These are phyloP conservation scores for Plasmodium knowlesi DNA, from an alignment of 169 alveolate species.

Conservation along the genomic window DNA sequence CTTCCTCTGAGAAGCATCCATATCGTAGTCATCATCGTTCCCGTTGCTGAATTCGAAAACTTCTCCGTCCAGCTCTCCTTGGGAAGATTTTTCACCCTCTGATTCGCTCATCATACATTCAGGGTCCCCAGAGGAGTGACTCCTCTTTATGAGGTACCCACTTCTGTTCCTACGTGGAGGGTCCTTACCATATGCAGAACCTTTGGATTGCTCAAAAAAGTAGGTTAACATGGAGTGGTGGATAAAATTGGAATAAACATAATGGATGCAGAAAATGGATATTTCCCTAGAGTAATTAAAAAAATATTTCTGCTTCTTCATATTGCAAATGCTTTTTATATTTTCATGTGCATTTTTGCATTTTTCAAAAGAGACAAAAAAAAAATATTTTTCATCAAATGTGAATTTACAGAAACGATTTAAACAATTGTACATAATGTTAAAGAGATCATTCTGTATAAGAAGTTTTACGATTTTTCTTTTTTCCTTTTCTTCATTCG, in stretches of 20 bases:
- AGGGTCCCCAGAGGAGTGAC: neutral
- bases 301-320: conserved; percentile 27
- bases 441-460: conserved; percentile 23
- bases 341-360: neutral
- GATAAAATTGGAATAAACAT: conserved; percentile 30
- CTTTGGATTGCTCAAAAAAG: conserved; percentile 10
- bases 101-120: neutral
- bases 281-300: conserved; percentile 21
- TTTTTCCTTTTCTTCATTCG: conserved; percentile 16
- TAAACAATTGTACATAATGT: conserved; percentile 15
- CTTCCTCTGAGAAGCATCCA: neutral
- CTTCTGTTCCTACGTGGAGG: neutral
- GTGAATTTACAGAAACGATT: conserved; percentile 25
- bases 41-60: neutral
- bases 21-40: neutral
- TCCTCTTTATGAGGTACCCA: neutral
- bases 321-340: conserved; percentile 10
- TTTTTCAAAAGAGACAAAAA: neutral
- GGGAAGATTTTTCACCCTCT: neutral
- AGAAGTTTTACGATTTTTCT: neutral
- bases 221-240: conserved; percentile 47
- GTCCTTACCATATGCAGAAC: neutral
- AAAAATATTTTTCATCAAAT: conserved; percentile 25
- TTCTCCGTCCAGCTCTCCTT: neutral
- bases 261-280: conserved; percentile 26